These are phyloP conservation scores for Parietichytrium sp. DNA, from an alignment of 108 stramenopile species.

Conservation along the genomic window DNA sequence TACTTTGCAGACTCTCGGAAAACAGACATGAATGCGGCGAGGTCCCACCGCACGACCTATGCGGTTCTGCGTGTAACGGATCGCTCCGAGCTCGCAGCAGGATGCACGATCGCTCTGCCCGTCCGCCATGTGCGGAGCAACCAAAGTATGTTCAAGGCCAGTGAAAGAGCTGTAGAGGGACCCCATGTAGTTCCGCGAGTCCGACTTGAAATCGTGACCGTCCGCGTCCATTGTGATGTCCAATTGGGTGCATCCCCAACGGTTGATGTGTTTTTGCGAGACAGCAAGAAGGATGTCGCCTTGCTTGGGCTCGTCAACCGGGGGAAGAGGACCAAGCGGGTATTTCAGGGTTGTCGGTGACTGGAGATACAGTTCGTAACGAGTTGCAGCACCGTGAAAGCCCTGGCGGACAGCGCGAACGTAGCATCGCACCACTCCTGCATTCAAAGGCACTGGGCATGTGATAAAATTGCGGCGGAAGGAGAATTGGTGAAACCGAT, in stretches of 20 bases:
- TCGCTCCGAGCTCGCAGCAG: background rate
- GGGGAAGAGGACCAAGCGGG: conserved; percentile 33
- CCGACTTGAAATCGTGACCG: background rate
- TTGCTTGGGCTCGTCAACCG: background rate
- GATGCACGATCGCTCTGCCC: background rate
- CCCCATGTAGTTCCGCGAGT: background rate
- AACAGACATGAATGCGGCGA: conserved; percentile 24
- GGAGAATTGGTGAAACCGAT: background rate
- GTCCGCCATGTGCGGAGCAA: too few species aligned
- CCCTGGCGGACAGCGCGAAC: conserved; percentile 13
- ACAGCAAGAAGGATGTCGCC: conserved; percentile 10
- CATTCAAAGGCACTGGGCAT: background rate
- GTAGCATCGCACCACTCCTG: conserved; percentile 38
- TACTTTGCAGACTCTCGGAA: conserved; percentile 1
- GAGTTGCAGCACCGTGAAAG: background rate
- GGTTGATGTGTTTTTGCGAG: conserved; percentile 12
- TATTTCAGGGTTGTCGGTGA: conserved; percentile 25
- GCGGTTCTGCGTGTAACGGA: conserved; percentile 37
- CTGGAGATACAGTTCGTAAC: conserved; percentile 33
- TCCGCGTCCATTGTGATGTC: conserved; percentile 13
- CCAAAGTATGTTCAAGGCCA: conserved; percentile 10
- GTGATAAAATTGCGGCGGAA: background rate
- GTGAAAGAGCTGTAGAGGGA: background rate
- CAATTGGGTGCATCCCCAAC: background rate
- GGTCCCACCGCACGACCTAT: conserved; percentile 3